A percentile compares a stretch with the other conserved stretches of the same genome.
Conservation (phyloP, 371 early-diverging fungal genomes). For the Lichtheimia corymbifera region DNA sequence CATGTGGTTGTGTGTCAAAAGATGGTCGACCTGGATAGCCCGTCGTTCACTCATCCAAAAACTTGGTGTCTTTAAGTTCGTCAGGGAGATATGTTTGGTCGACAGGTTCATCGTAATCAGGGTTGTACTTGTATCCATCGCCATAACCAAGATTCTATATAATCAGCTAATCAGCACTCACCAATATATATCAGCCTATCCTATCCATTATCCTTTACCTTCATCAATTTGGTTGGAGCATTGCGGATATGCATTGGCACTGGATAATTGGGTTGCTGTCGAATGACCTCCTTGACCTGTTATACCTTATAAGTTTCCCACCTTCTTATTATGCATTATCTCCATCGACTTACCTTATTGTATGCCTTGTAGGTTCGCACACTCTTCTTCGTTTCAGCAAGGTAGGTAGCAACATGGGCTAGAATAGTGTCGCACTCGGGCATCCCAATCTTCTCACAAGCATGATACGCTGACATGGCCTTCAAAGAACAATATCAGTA, state of each 20-base stretch:
- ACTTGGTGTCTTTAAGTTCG: constrained; percentile 53
- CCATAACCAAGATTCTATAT: constrained; percentile 70
- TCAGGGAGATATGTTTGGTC: constrained; percentile 80
- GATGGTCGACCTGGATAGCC: no score
- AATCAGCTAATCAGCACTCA: background rate
- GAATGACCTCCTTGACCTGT: constrained; percentile 61
- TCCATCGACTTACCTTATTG: constrained; percentile 36
- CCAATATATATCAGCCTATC: background rate
- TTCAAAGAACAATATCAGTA: constrained; percentile 54
- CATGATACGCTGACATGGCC: constrained; percentile 79
- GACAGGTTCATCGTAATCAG: constrained; percentile 71
- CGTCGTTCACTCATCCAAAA: constrained; percentile 41
- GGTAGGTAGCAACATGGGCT: constrained; percentile 77
- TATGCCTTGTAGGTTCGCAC: constrained; percentile 80
- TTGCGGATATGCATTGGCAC: constrained; percentile 88
- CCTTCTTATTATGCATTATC: background rate
- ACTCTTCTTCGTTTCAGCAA: constrained; percentile 82
- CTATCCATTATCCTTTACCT: constrained; percentile 24
- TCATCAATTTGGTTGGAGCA: constrained; percentile 79
- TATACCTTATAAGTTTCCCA: background rate
- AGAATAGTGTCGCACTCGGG: constrained; percentile 88
- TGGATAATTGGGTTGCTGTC: constrained; percentile 65
- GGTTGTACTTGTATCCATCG: constrained; percentile 83
- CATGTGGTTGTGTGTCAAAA: no score
- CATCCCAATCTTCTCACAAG: constrained; percentile 87